phyloP scores from a whole-genome alignment of 768 basidiomycete genomes.

The Mycena epipterygia region DNA sequence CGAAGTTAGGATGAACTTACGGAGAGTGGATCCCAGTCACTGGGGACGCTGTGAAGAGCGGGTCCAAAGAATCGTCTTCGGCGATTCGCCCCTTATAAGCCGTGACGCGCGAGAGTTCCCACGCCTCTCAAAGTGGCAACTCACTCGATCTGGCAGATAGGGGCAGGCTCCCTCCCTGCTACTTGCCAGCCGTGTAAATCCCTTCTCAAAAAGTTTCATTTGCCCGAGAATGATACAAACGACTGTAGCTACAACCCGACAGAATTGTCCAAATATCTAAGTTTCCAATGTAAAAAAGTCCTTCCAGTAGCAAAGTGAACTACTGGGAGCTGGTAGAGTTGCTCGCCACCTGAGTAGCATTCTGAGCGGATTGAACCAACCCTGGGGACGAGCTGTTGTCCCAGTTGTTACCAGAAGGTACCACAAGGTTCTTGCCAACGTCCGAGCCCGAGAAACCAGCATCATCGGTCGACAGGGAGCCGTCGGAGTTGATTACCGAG shows the following conservation, averaged over 20 bases:
- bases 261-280: slow-evolving; percentile 23
- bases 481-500: slow-evolving; percentile 36
- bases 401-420: slow-evolving; percentile 47
- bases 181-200: too few relatives aligned
- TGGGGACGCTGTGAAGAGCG: not conserved
- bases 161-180: too few relatives aligned
- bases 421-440: slow-evolving; percentile 43
- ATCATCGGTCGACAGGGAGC: slow-evolving; percentile 33
- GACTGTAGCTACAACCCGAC: slow-evolving; percentile 19
- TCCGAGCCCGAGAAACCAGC: slow-evolving; percentile 38
- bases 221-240: slow-evolving; percentile 23
- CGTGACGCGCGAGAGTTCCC: too few relatives aligned
- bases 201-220: slow-evolving; percentile 11
- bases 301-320: not conserved
- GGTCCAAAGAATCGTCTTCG: not conserved
- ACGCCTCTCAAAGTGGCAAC: not conserved
- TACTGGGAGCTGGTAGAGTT: slow-evolving; percentile 10
- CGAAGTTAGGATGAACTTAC: not conserved
- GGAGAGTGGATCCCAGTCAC: not conserved
- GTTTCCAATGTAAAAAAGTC: slow-evolving; percentile 5
- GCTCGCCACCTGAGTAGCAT: slow-evolving; percentile 13
- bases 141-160: too few relatives aligned
- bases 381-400: slow-evolving; percentile 34
- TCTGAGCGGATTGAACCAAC: slow-evolving; percentile 12
- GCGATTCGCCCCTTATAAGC: not conserved